Evolutionary conservation across 2,329 filamentous ascomycete species (phyloP), one percentile per base, ranked within the genome.

Genomic region (Chaetoscypha palmicola): DNA sequence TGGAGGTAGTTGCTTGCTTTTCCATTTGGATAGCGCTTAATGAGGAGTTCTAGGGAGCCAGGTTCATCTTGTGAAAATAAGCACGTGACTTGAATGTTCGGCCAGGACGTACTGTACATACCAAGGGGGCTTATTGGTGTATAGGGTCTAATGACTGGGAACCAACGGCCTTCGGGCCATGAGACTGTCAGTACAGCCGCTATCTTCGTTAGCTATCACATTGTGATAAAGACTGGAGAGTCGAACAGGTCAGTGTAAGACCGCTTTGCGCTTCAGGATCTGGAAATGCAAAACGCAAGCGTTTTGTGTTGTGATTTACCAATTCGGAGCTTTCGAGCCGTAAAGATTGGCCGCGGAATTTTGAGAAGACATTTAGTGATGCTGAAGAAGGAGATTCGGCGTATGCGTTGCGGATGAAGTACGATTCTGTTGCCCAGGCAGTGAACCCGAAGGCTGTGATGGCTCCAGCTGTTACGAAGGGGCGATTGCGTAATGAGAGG

Each of bases 1-100:
- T 86, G 82, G n/a, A 87, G 66, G 54, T 86, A 74, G 0, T 68
- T 72, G 54, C 76, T 82, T 32, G 74, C 73, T 62, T 76, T 78
- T 48, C 83, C 83, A 40, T 72, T 64, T 2, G 81, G 80, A 55
- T 86, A 87, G 45, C 73, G 68, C 62, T 86, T 87, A 11, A 87
- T 72, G 35, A 86, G 65, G 14, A 86, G 66, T 8, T 84, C 79
- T 5, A 87, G 54, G 45, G 67, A 68, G 4, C 81, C 81, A 2
- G 69, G 68, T 28, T 78, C 68, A 28, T 77, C 75, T 73, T 24
- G 4, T 32, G 10, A 8, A 9, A 3, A 3, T 22, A 16, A 4
- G 10, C 16, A 10, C 10, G 5, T 11, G 11, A 22, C 17, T 3
- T 37, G 5, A 9, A 4, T 12, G 3, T 3, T 4, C 30, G 20